A percentile compares a stretch with the other conserved stretches of the same genome.
Conservation (phyloP, 352 stramenopile species). For the Phytophthora syringae region DNA sequence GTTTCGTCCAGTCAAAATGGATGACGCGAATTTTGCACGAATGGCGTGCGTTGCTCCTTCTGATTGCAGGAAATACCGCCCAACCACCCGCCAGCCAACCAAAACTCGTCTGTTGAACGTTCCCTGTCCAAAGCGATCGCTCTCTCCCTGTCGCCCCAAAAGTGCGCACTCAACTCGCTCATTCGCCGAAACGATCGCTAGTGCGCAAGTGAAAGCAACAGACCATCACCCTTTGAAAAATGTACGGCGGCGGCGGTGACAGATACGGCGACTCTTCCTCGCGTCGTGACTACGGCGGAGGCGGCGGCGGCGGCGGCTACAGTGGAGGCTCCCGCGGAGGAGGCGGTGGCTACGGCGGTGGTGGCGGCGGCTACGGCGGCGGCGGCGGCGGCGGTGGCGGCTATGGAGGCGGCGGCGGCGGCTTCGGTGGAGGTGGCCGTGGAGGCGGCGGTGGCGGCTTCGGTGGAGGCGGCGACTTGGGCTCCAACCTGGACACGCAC, state of each 20-base stretch:
- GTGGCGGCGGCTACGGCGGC: slow-evolving; percentile 27
- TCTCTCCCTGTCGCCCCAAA: slow-evolving; percentile 8
- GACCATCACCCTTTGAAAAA: slow-evolving; percentile 48
- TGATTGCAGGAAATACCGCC: slow-evolving; percentile 35
- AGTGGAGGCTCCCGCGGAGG: slow-evolving; percentile 32
- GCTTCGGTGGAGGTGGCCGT: slow-evolving; percentile 40
- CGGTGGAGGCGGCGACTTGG: slow-evolving; percentile 74
- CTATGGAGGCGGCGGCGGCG: slow-evolving; percentile 34
- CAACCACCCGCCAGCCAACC: slow-evolving; percentile 33
- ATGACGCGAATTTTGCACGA: slow-evolving; percentile 17
- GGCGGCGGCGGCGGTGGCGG: slow-evolving; percentile 37
- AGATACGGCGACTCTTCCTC: slow-evolving; percentile 80
- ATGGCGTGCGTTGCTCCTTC: slow-evolving; percentile 9
- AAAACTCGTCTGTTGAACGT: slow-evolving; percentile 19
- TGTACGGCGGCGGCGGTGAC: slow-evolving; percentile 76
- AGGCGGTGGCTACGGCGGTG: slow-evolving; percentile 38
- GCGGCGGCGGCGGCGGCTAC: slow-evolving; percentile 31
- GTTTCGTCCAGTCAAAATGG: slow-evolving; percentile 24
- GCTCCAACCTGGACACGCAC: slow-evolving; percentile 87
- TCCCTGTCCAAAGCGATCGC: slow-evolving; percentile 43
- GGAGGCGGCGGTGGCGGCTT: slow-evolving; percentile 30
- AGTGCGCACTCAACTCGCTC: background rate
- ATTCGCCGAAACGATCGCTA: slow-evolving; percentile 38
- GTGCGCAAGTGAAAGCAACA: slow-evolving; percentile 9
- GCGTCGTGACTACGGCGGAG: slow-evolving; percentile 63